These are phyloP conservation scores for Penicillium nordicum DNA, from an alignment of 2,329 filamentous ascomycete species.

Conservation along the genomic window DNA sequence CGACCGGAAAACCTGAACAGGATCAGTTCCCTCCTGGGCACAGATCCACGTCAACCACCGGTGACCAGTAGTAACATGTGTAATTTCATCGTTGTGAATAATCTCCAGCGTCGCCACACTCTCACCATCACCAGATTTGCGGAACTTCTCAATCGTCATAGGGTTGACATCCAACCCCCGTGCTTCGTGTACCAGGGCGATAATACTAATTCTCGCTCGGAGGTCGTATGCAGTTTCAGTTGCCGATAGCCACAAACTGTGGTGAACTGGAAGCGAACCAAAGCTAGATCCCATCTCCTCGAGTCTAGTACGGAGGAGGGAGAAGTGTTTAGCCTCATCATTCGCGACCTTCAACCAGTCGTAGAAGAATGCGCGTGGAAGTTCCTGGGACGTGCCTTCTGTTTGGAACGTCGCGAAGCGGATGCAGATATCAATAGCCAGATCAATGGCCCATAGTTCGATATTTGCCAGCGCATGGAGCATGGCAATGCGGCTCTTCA, in stretches of 20 bases:
- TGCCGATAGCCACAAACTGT: constrained; percentile 47
- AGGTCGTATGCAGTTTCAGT: constrained; percentile 44
- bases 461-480: constrained; percentile 50
- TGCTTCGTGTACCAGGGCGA: constrained; percentile 49
- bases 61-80: constrained; percentile 49
- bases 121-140: constrained; percentile 39
- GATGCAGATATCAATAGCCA: constrained; percentile 49
- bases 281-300: constrained; percentile 47
- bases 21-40: constrained; percentile 44
- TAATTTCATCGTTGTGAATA: constrained; percentile 51
- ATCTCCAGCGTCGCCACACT: constrained; percentile 44
- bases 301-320: constrained; percentile 44
- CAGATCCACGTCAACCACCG: constrained; percentile 50
- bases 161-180: constrained; percentile 49
- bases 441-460: constrained; percentile 49
- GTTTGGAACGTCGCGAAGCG: constrained; percentile 47
- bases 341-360: constrained; percentile 50
- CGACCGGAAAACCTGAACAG: constrained; percentile 45
- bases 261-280: constrained; percentile 46
- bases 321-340: constrained; percentile 50
- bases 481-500: constrained; percentile 47
- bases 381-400: constrained; percentile 20
- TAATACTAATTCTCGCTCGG: constrained; percentile 46
- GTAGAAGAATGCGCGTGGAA: constrained; percentile 47
- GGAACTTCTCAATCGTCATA: constrained; percentile 49